phyloP scores from a whole-genome alignment of 2,329 filamentous ascomycete genomes.

The Phoma sp. region DNA sequence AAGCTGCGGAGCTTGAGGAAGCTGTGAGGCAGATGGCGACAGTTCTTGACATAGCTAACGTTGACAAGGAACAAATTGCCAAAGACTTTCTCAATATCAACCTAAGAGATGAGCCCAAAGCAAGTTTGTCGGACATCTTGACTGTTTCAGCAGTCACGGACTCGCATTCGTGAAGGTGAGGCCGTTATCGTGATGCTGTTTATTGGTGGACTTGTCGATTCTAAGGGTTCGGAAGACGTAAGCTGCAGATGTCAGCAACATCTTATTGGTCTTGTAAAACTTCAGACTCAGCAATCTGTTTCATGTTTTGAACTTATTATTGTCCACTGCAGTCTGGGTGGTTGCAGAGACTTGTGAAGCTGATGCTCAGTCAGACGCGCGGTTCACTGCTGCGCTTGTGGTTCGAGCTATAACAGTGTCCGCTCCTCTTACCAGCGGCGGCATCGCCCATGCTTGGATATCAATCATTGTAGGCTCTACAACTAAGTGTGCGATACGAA shows the following conservation, averaged over 20 bases:
- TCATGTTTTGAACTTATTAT: slow-evolving; percentile 4
- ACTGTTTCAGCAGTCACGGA: slow-evolving; percentile 16
- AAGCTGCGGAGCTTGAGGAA: slow-evolving; percentile 69
- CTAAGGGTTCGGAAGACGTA: slow-evolving; percentile 5
- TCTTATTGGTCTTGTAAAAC: slow-evolving; percentile 5
- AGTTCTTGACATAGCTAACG: slow-evolving; percentile 12
- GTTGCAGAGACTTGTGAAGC: slow-evolving; percentile 3
- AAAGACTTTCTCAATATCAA: slow-evolving; percentile 51
- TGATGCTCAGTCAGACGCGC: slow-evolving; percentile 9
- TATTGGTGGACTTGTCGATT: slow-evolving; percentile 8
- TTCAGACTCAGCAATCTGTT: slow-evolving; percentile 5
- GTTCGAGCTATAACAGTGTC: not conserved
- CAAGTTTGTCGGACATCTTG: slow-evolving; percentile 49
- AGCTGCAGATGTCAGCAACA: slow-evolving; percentile 16
- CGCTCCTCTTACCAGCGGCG: not conserved
- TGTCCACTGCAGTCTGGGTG: not conserved
- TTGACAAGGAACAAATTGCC: slow-evolving; percentile 49
- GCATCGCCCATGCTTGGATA: not conserved
- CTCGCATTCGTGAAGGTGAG: slow-evolving; percentile 11
- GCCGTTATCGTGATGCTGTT: not conserved
- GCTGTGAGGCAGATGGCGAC: slow-evolving; percentile 57
- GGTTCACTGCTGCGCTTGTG: not conserved
- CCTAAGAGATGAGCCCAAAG: slow-evolving; percentile 41
- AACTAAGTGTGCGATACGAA: not conserved
- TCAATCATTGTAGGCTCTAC: not conserved